phyloP scores from a whole-genome alignment of 768 basidiomycete genomes.

The Termitomyces sp. region DNA sequence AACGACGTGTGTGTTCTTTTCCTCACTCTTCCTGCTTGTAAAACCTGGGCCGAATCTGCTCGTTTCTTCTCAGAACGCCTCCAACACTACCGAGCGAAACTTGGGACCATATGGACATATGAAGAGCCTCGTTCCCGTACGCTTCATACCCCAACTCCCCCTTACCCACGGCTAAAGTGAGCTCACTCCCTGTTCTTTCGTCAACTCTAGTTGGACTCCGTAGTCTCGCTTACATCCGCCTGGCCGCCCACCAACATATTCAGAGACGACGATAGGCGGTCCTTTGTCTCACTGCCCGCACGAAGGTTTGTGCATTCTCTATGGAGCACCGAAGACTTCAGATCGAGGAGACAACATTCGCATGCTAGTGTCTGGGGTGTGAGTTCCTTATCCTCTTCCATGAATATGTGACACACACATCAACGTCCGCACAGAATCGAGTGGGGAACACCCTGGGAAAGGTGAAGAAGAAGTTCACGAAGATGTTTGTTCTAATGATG shows the following conservation, averaged over 20 bases:
- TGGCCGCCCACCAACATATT: background rate
- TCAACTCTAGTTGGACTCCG: background rate
- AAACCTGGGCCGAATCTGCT: background rate
- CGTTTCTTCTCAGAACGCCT: background rate
- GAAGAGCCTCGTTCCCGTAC: background rate
- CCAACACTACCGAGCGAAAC: background rate
- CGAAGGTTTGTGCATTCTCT: too few species aligned
- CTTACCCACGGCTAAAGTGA: too few species aligned
- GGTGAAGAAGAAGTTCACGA: too few species aligned
- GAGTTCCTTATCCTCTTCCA: background rate
- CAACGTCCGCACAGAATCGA: background rate
- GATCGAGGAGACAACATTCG: too few species aligned
- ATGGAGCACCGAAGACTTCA: background rate
- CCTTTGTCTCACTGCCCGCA: background rate
- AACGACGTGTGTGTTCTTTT: background rate
- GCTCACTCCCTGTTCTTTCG: background rate
- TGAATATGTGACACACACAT: too few species aligned
- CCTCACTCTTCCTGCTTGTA: background rate
- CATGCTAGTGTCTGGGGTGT: background rate
- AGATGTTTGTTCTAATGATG: too few species aligned
- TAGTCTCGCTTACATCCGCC: background rate
- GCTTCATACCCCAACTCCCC: too few species aligned
- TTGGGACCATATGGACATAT: background rate
- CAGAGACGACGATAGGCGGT: background rate
- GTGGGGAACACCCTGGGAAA: background rate